These are phyloP conservation scores for Acacia melanoxylon DNA, from an alignment of 306 rosid genomes.

Conservation along the genomic window DNA sequence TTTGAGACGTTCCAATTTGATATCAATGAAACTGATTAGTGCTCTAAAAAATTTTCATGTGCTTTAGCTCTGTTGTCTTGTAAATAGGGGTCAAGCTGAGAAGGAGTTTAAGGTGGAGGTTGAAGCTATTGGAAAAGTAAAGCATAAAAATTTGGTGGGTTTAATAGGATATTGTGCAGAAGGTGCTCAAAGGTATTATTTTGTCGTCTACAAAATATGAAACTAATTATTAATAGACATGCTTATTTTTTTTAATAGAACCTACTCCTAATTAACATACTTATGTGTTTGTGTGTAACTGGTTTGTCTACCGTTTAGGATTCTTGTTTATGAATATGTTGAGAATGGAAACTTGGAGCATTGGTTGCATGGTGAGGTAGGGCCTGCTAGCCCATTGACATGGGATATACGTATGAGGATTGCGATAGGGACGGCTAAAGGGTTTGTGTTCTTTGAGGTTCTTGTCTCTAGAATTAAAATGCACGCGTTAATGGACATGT, in stretches of 20 bases:
- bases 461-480: background rate
- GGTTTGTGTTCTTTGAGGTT: conserved; percentile 47
- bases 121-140: conserved; percentile 98
- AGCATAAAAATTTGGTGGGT: conserved; percentile 95
- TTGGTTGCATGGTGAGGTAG: conserved; percentile 97
- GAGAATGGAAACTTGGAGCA: conserved; percentile 97
- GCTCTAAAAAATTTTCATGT: conserved; percentile 3
- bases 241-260: background rate
- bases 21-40: conserved; percentile 1
- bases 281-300: background rate
- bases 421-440: conserved; percentile 88
- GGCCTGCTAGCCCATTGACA: conserved; percentile 84
- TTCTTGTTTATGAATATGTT: conserved; percentile 92
- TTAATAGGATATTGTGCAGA: conserved; percentile 92
- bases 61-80: conserved; percentile 1
- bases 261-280: background rate
- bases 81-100: conserved; percentile 89
- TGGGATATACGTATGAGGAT: conserved; percentile 92
- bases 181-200: conserved; percentile 82
- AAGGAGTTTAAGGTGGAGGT: conserved; percentile 97
- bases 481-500: background rate
- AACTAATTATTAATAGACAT: background rate
- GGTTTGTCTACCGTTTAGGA: conserved; percentile 47
- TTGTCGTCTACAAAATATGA: background rate
- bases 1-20: background rate